Conservation (phyloP, 2,329 filamentous ascomycete species). For the Akanthomyces muscarius region DNA sequence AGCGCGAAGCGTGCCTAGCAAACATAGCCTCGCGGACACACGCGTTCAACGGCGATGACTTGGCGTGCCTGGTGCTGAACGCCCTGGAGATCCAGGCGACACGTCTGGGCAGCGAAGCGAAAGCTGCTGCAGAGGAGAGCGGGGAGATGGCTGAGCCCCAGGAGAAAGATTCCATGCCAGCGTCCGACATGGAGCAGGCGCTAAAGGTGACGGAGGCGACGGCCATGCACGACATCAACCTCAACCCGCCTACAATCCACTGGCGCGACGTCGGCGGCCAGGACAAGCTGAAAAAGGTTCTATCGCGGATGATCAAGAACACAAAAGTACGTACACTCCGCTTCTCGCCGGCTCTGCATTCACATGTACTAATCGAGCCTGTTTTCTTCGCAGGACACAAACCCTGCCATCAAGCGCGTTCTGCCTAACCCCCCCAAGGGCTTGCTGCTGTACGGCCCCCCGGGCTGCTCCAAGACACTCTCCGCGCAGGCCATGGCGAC, state of each 20-base stretch:
- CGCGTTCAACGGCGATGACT: conserved; percentile 78
- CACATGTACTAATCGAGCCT: conserved; percentile 16
- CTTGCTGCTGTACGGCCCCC: conserved; percentile 84
- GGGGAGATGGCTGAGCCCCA: conserved; percentile 1
- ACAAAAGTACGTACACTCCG: conserved; percentile 29
- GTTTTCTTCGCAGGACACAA: conserved; percentile 25
- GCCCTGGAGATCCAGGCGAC: conserved; percentile 27
- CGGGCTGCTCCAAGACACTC: conserved; percentile 92
- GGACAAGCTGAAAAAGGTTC: conserved; percentile 63
- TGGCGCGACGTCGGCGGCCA: conserved; percentile 91
- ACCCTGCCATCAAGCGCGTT: conserved; percentile 31
- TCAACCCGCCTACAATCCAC: conserved; percentile 79
- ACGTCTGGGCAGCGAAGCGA: conserved; percentile 24
- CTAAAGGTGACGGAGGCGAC: conserved; percentile 70
- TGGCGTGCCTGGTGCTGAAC: conserved; percentile 56
- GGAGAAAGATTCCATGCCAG: conserved; percentile 27
- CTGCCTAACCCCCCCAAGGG: conserved; percentile 66
- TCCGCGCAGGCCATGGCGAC: conserved; percentile 88
- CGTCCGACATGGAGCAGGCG: conserved; percentile 59
- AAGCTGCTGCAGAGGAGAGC: background rate
- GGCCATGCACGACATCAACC: conserved; percentile 83
- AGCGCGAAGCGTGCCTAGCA: conserved; percentile 50
- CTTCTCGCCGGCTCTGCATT: background rate
- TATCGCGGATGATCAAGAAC: conserved; percentile 48
- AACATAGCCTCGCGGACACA: conserved; percentile 72